Evolutionary conservation across 2,329 filamentous ascomycete species (phyloP), one percentile per base, ranked within the genome.

Genomic region (Westerdykella ornata): DNA sequence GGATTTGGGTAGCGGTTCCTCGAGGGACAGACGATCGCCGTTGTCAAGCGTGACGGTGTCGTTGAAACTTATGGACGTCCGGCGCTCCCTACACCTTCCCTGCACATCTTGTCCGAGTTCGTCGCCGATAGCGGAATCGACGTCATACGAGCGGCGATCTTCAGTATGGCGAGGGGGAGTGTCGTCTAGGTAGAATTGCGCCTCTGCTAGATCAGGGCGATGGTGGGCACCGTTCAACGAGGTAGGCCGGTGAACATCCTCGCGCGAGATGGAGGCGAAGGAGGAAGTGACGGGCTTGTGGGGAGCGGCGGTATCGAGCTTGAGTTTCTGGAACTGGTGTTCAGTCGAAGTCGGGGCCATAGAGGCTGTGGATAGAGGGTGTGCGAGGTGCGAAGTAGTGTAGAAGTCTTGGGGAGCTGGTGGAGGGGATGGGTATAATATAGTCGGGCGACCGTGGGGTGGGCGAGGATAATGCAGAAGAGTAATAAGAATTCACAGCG

Each of bases 301-400:
- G 37, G 59, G 50, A 36, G 59, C 44, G 42, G 56, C 54, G 43
- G 62, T 68, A 47, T 67, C 58, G 58, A 68, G 54, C 50, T 60
- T 66, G 51, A 68, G 63, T 52, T 68, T 68, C 57, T 63, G 64
- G 57, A 68, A 68, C 52, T 62, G 62, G 63, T 57, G 60, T 33
- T 14, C 30, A 3, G 30, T 17, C 54, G 61, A 49, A 46, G 49
- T 51, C 45, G 63, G 60, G 59, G 64, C 65, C 64, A 68, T 67
- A 59, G 39, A 52, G 59, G 44, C 47, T 45, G 45, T 41, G 20
- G 15, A 31, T 26, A 45, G 46, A 43, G 44, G 38, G 41, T 44
- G 40, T 36, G n/a, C 13, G 16, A 33, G 30, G 13, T 33, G n/a
- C n/a, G n/a, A 30, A 35, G 22, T 14, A 32, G 39, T 31, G 35